phyloP scores from a whole-genome alignment of 208 protist genomes.

The Leptomonas pyrrhocoris region DNA sequence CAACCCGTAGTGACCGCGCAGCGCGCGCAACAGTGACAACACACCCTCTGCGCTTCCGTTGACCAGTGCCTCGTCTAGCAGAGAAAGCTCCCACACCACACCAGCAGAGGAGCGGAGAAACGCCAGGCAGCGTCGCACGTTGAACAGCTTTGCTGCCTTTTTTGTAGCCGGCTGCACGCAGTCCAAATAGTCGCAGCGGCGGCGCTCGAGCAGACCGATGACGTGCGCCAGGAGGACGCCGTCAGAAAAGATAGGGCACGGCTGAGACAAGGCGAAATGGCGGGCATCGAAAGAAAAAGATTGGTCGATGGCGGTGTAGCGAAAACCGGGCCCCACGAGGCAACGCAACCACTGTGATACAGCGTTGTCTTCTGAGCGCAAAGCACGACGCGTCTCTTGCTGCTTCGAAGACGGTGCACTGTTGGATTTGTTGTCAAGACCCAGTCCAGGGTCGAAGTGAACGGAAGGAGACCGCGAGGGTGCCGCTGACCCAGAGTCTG shows the following conservation, averaged over 20 bases:
- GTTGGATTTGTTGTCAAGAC: neutral
- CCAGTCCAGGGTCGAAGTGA: neutral
- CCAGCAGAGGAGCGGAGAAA: slow-evolving; percentile 61
- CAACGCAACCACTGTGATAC: slow-evolving; percentile 43
- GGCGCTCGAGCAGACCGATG: slow-evolving; percentile 59
- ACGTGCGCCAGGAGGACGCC: slow-evolving; percentile 74
- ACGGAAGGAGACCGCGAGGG: neutral
- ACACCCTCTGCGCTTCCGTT: slow-evolving; percentile 49
- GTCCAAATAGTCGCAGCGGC: slow-evolving; percentile 68
- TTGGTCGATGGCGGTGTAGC: slow-evolving; percentile 57
- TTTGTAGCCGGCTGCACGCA: slow-evolving; percentile 59
- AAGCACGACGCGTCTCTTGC: neutral
- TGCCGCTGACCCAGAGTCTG: neutral
- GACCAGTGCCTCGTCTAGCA: slow-evolving; percentile 65
- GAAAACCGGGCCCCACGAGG: slow-evolving; percentile 47
- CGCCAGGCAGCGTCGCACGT: slow-evolving; percentile 64
- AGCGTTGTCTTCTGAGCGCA: neutral
- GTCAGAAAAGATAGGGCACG: slow-evolving; percentile 68
- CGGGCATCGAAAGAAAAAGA: slow-evolving; percentile 39
- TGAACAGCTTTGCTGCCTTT: slow-evolving; percentile 69
- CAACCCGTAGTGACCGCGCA: slow-evolving; percentile 29
- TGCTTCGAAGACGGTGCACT: neutral
- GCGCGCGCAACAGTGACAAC: slow-evolving; percentile 36
- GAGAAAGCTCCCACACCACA: slow-evolving; percentile 36
- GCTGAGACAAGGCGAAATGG: slow-evolving; percentile 12